Percentiles rank a stretch among this genome's conserved stretches.
Evolutionary conservation across 495 filamentous ascomycete species (phyloP).

Genomic region (Talaromyces wortmannii): DNA sequence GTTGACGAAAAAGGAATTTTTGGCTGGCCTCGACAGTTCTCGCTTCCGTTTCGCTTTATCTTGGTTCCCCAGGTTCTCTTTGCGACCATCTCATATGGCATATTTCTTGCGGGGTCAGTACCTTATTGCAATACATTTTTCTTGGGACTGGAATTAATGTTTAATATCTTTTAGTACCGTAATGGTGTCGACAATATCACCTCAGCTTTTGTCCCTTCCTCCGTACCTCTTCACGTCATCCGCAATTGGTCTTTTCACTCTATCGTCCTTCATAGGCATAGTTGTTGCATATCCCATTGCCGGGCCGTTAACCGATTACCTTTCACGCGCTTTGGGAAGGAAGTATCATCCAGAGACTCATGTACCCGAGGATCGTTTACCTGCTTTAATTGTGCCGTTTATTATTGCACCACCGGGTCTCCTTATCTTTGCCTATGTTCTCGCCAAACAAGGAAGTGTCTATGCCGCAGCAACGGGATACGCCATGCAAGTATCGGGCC

Average conservation of each 20-base stretch:
- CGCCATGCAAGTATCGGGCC: constrained; percentile 16
- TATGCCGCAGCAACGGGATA: constrained; percentile 17
- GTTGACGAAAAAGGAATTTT: not conserved
- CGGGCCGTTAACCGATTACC: constrained; percentile 21
- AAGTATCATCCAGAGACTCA: constrained; percentile 17
- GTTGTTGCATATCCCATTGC: constrained; percentile 22
- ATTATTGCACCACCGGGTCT: constrained; percentile 20
- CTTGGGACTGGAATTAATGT: no score
- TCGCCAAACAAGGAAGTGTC: constrained; percentile 13
- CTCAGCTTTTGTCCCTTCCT: constrained; percentile 16
- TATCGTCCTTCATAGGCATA: constrained; percentile 24
- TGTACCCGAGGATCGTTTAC: constrained; percentile 23
- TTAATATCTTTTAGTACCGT: constrained; percentile 11
- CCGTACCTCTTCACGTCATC: constrained; percentile 21
- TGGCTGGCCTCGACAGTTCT: constrained; percentile 9
- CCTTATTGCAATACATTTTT: not conserved
- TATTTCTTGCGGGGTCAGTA: constrained; percentile 30
- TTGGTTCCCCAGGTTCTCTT: constrained; percentile 19
- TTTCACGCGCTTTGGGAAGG: constrained; percentile 21
- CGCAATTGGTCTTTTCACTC: constrained; percentile 19
- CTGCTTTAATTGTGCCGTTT: constrained; percentile 22
- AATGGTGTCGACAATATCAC: constrained; percentile 18
- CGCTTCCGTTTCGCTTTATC: constrained; percentile 26
- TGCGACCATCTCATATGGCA: constrained; percentile 28
- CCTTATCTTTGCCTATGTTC: constrained; percentile 19